Evolutionary conservation across 106 monocot genomes (phyloP).

Genomic region (Dioscorea alata): DNA sequence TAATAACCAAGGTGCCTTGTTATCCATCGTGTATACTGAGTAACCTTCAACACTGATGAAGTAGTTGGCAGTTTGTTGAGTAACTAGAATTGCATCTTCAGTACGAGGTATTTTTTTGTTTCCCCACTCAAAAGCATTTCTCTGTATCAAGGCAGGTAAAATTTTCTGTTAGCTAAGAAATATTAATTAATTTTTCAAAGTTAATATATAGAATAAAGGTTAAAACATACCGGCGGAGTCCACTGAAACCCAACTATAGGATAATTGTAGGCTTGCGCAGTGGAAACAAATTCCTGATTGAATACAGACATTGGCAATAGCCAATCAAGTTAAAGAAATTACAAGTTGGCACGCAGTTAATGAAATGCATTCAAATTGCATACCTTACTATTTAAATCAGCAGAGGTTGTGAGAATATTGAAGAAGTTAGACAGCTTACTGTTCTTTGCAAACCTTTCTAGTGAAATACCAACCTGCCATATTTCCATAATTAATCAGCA

Average conservation of each 20-base stretch:
- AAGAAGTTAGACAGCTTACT: constrained; percentile 49
- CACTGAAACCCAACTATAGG: constrained; percentile 46
- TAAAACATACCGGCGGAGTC: constrained; percentile 43
- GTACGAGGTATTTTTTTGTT: constrained; percentile 35
- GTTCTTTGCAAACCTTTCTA: constrained; percentile 37
- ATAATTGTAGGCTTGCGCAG: constrained; percentile 31
- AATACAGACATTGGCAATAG: background rate
- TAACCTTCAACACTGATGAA: too few species aligned
- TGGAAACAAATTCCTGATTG: constrained; percentile 32
- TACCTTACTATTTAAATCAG: constrained; percentile 48
- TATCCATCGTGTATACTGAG: too few species aligned
- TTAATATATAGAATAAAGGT: background rate
- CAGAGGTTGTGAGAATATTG: constrained; percentile 51
- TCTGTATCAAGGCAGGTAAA: constrained; percentile 21
- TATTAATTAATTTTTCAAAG: background rate
- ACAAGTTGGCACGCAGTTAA: too few species aligned
- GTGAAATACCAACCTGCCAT: constrained; percentile 55
- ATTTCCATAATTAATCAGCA: too few species aligned
- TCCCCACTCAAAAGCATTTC: constrained; percentile 60
- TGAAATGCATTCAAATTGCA: background rate
- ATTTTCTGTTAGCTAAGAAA: background rate
- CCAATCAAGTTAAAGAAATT: background rate
- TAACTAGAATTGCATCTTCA: constrained; percentile 45
- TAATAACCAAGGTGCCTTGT: too few species aligned
- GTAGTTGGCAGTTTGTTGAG: constrained; percentile 37